Evolutionary conservation across 2,329 filamentous ascomycete genomes (phyloP), one percentile per base, ranked within the genome.

Genomic region (Botrytis aclada): DNA sequence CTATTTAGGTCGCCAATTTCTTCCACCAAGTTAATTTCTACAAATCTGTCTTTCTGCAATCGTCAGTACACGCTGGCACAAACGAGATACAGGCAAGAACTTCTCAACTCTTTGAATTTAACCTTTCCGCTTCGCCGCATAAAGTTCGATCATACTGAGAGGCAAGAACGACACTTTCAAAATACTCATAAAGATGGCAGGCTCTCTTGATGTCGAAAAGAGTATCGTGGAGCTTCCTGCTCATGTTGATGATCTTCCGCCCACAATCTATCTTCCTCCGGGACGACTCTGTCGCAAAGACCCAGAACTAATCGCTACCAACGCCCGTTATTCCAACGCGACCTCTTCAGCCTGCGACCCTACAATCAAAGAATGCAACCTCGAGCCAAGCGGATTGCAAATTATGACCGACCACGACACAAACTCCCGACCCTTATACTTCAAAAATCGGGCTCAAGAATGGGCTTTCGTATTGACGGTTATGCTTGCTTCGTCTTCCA

Each of bases 401-500:
- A 69, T 69, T n/a, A 73, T 77, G 37, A 73, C 75, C 45, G 56
- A 72, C n/a, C 70, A 74, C 22, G 75, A 78, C 72, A 74, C 73
- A 18, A 74, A 79, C 58, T 71, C 74, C 39, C 71, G 78, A 62
- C 78, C 78, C 25, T 41, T 39, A 32, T 62, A 74, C 45, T 79
- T 79, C 41, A 67, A 72, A 18, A 79, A 74, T 37, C 22, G 67
- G 25, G 76, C 78, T 34, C 74, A 79, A 43, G 78, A 79, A 74
- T 74, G 54, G 41, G 73, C 77, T 12, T 79, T 79, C 43, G 73
- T 79, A 10, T 78, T 79, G 12, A 79, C 77, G 1, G 88, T 89
- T 16, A 92, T 90, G 2, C 88, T 92, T 83, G 89, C 89, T 2
- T 89, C 91, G 62, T 89, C 87, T 5, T 89, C 90, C 78, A 86